A percentile compares a stretch with the other conserved stretches of the same genome.
Conservation (phyloP, 169 alveolate genomes). For the Eimeria falciformis region DNA sequence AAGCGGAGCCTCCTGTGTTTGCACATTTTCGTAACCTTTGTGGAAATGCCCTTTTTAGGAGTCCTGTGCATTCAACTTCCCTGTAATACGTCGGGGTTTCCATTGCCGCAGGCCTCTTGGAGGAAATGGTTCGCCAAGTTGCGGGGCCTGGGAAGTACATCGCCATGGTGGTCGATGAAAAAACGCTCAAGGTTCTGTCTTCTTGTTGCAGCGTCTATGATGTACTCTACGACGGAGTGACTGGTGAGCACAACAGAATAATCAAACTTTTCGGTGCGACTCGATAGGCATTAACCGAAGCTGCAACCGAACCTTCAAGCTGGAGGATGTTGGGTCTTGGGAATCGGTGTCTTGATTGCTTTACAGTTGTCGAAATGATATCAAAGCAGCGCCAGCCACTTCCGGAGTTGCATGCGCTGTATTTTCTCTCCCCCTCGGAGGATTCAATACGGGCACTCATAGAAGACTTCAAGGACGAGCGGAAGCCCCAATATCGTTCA, state of each 20-base stretch:
- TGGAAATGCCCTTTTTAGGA: neutral
- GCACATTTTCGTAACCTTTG: neutral
- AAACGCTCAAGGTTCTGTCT: constrained; percentile 70
- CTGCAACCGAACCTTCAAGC: too few species aligned
- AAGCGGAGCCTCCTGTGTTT: too few species aligned
- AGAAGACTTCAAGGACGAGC: constrained; percentile 69
- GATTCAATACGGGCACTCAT: constrained; percentile 62
- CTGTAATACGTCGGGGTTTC: neutral
- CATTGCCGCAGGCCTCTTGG: constrained; percentile 69
- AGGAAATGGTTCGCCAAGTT: constrained; percentile 76
- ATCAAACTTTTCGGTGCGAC: neutral
- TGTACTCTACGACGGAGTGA: constrained; percentile 76
- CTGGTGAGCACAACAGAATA: constrained; percentile 40
- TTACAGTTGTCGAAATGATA: constrained; percentile 73
- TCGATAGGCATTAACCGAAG: too few species aligned
- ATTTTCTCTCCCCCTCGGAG: constrained; percentile 73
- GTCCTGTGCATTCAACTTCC: neutral
- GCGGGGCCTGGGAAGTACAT: constrained; percentile 72
- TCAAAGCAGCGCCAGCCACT: constrained; percentile 78
- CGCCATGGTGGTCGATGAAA: constrained; percentile 77
- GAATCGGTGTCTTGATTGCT: neutral
- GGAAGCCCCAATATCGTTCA: constrained; percentile 72
- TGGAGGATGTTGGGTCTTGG: too few species aligned
- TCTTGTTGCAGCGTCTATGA: constrained; percentile 73
- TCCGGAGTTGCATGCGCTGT: constrained; percentile 77